Percentiles rank a stretch among this genome's conserved stretches.
These are phyloP conservation scores for Phaseolus lunatus DNA, from an alignment of 306 rosid species.

Conservation along the genomic window DNA sequence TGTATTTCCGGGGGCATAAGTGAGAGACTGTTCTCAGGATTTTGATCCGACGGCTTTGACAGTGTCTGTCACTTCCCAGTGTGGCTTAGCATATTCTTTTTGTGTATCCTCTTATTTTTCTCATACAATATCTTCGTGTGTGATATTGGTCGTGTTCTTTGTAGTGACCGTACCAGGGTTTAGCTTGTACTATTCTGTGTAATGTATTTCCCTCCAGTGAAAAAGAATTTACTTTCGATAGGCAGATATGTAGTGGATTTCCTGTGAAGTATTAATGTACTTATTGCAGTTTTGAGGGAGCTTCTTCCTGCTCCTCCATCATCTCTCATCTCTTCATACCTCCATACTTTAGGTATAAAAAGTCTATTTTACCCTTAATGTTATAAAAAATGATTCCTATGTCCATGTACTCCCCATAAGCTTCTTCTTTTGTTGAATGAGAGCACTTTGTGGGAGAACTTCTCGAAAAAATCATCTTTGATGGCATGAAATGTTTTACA, in stretches of 20 bases:
- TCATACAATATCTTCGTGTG: slow-evolving; percentile 22
- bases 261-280: background rate
- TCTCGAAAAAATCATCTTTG: too few relatives aligned
- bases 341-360: too few relatives aligned
- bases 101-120: slow-evolving; percentile 20
- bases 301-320: too few relatives aligned
- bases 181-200: slow-evolving; percentile 25
- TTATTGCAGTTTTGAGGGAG: background rate
- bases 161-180: slow-evolving; percentile 36
- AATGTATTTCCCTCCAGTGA: slow-evolving; percentile 24
- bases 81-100: slow-evolving; percentile 53
- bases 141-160: slow-evolving; percentile 36
- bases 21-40: slow-evolving; percentile 60
- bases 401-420: too few relatives aligned
- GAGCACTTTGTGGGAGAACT: too few relatives aligned
- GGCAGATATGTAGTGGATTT: slow-evolving; percentile 29
- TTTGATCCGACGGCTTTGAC: slow-evolving; percentile 40
- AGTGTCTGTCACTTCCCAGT: slow-evolving; percentile 33
- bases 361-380: too few relatives aligned
- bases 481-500: too few relatives aligned
- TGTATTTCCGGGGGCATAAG: slow-evolving; percentile 89
- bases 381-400: too few relatives aligned
- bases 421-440: too few relatives aligned
- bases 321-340: too few relatives aligned
- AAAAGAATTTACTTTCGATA: slow-evolving; percentile 21